These are phyloP conservation scores for Cercophora sp. DNA, from an alignment of 495 filamentous ascomycete genomes.

Conservation along the genomic window DNA sequence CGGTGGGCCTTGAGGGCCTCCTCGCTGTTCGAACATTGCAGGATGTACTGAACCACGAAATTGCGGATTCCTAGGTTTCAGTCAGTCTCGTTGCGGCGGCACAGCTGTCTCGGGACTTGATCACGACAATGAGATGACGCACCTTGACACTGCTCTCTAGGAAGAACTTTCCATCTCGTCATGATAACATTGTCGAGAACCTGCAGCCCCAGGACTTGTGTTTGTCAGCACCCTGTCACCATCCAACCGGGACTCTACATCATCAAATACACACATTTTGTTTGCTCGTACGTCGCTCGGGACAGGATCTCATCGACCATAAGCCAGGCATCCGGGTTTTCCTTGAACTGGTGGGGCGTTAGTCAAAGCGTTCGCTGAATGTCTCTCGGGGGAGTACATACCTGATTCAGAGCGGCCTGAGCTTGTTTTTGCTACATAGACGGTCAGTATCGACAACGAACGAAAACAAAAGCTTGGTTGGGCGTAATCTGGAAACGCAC, in stretches of 20 bases:
- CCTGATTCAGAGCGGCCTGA: conserved; percentile 90
- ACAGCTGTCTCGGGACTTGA: conserved; percentile 15
- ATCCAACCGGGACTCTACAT: neutral
- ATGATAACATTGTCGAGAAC: conserved; percentile 97
- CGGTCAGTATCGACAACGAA: neutral
- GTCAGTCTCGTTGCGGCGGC: too few relatives aligned
- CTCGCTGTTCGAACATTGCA: conserved; percentile 83
- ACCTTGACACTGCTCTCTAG: conserved; percentile 93
- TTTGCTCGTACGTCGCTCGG: conserved; percentile 85
- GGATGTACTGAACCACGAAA: conserved; percentile 96
- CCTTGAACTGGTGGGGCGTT: conserved; percentile 72
- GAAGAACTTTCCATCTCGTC: conserved; percentile 97
- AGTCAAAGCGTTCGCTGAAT: conserved; percentile 25
- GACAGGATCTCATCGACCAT: conserved; percentile 93
- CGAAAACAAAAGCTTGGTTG: conserved; percentile 25
- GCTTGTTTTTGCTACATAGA: conserved; percentile 88
- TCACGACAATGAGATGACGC: conserved; percentile 8
- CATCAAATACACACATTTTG: conserved; percentile 70
- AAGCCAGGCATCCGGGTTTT: conserved; percentile 96
- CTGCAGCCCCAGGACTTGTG: conserved; percentile 82
- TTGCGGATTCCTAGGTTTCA: conserved; percentile 98
- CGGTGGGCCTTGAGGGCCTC: conserved; percentile 76
- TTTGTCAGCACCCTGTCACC: conserved; percentile 48
- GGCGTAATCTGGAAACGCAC: conserved; percentile 52
- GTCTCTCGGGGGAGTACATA: conserved; percentile 38